Base-by-base conservation (phyloP, 306 rosid genomes). In the Rosa lucieae region DNA sequence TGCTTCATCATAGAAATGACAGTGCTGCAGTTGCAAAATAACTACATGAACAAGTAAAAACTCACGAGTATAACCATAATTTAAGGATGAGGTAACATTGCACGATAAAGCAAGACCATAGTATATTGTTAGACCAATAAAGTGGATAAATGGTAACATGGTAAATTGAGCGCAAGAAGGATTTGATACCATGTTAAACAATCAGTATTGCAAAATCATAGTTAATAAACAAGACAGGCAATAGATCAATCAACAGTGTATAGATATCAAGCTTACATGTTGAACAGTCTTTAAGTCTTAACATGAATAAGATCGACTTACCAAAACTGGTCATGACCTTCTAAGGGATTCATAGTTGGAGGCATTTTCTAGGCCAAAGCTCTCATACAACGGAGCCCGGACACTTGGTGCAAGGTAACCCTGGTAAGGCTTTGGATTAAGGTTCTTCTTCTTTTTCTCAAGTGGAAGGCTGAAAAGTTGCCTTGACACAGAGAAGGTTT, bases 281-380 rank as follows among this genome's bases (percentile, higher is more conserved):
- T 55, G 61, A 55, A 20, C 21, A 17, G 1, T 55, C 26, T 20
- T 6, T 8, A 29, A 5, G 59, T 18, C 3, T 15, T 5, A 18
- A 56, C 29, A n/a, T n/a, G 63, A 5, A 10, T 3, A 11, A 23
- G 40, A 23, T 23, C 5, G 15, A 26, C 40, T 26, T 29, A 62
- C 67, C 67, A 23, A 62, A 62, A 62, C 37, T 26, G 17, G 12
- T 62, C 70, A 32, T 65, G 48, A 3, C 43, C 53, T 23, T 56
- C 40, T 59, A 21, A 74, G 55, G 65, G 48, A 17, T 42, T 58
- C 78, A 42, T 55, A 58, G 55, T 42, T 58, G 69, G 78, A 74
- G 78, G 78, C 40, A 21, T 74, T 43, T 35, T 58, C 67, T 12
- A 56, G 69, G 68, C 55, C 78, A 39, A 74, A 58, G 78, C 69